A percentile compares a stretch with the other conserved stretches of the same genome.
These are phyloP conservation scores for Acarospora socialis DNA, from an alignment of 2,329 filamentous ascomycete species.

Conservation along the genomic window DNA sequence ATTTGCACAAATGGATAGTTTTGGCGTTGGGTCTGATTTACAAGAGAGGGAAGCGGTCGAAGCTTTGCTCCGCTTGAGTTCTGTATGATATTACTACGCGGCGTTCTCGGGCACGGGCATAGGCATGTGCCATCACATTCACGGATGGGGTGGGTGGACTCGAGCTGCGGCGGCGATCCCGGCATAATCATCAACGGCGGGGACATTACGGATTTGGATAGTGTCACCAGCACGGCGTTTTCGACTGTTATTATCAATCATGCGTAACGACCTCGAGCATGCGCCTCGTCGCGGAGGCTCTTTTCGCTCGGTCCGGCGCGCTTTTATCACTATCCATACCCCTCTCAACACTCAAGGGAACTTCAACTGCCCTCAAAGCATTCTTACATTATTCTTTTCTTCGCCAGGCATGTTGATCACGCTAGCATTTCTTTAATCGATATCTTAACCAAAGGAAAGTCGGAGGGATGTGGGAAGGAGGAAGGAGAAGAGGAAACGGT, in stretches of 20 bases:
- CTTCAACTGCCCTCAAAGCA: no score
- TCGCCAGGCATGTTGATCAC: conserved; percentile 17
- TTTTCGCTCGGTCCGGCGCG: conserved; percentile 1
- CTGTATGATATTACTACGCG: no score
- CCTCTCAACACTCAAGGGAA: no score
- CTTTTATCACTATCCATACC: no score
- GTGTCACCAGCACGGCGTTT: no score
- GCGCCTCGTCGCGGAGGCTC: conserved; percentile 1
- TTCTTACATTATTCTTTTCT: conserved; percentile 18
- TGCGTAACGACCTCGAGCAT: neutral
- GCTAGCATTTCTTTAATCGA: conserved; percentile 7
- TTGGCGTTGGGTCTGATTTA: conserved; percentile 19
- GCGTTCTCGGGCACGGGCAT: no score
- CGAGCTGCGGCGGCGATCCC: no score
- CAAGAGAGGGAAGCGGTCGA: conserved; percentile 35
- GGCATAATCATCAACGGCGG: no score
- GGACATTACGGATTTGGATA: no score
- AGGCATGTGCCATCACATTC: no score
- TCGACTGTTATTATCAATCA: no score
- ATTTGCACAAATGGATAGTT: conserved; percentile 22
- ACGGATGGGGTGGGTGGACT: no score
- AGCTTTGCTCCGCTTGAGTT: conserved; percentile 33
- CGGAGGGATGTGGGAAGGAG: conserved; percentile 7
- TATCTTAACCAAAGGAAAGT: conserved; percentile 1
- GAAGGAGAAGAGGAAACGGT: conserved; percentile 13